Evolutionary conservation across 2,329 filamentous ascomycete genomes (phyloP), one percentile per base, ranked within the genome.

Genomic region (Graphilbum fragrans): DNA sequence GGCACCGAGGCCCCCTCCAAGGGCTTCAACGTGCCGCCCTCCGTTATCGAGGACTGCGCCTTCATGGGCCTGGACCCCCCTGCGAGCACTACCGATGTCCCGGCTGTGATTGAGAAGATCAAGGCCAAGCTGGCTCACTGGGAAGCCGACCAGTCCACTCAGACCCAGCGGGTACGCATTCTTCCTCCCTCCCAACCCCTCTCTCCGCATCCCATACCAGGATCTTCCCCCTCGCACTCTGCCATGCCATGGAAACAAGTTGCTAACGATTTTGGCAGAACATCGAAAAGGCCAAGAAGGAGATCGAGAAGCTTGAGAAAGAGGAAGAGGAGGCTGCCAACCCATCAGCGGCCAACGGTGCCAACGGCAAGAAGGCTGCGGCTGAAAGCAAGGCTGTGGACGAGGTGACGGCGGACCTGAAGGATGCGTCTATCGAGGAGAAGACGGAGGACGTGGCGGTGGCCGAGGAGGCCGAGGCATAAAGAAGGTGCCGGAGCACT

Each of bases 241-340:
- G 25, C 25, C 8, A 29, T 29, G 8, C 8, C 65, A 46, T 10
- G 17, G 20, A 38, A 40, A 25, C 16, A 11, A 3, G 14, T 29
- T 8, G 25, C 8, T 35, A 29, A 42, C 20, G 12, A 14, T 4
- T 20, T 32, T 21, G 33, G 22, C 55, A 96, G 92, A 98, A 98
- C 71, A 82, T 96, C 47, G 85, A 86, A 49, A 94, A 95, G 65
- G 92, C 92, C 47, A 83, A 94, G 70, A 90, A 90, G 64, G 87
- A 95, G 63, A 93, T 98, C 48, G 86, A 88, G 58, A 80, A 80
- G 52, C 76, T 96, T 42, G 90, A 95, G 58, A 78, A 80, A 42
- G 69, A 74, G 41, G 67, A 62, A 46, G 69, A 74, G 41, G 66
- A 62, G 47, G 69, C 69, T 49, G 63, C 63, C 50, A 46, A 50